These are phyloP conservation scores for Neurospora cerealis DNA, from an alignment of 495 filamentous ascomycete species.

Conservation along the genomic window DNA sequence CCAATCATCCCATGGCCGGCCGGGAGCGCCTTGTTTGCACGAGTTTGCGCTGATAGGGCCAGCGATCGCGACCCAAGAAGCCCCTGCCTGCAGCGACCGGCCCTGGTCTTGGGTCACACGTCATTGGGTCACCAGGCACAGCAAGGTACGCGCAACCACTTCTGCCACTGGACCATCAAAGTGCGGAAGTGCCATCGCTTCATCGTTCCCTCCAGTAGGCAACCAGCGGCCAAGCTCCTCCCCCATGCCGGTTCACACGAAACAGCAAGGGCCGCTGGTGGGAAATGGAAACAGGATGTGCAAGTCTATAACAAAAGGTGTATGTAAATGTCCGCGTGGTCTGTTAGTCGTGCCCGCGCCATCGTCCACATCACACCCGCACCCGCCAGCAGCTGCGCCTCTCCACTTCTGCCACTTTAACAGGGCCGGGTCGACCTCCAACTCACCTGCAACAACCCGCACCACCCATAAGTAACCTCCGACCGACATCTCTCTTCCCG, in stretches of 20 bases:
- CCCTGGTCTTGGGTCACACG: conserved; percentile 2
- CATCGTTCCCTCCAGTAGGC: background rate
- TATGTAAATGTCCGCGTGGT: background rate
- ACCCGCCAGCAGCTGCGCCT: background rate
- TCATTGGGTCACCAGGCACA: conserved; percentile 11
- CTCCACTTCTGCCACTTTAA: background rate
- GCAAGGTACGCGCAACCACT: background rate
- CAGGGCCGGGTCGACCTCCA: conserved; percentile 4
- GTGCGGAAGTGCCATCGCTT: background rate
- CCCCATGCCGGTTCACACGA: background rate
- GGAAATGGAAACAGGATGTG: background rate
- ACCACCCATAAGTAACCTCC: conserved; percentile 1
- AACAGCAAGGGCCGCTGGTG: background rate
- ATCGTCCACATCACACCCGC: background rate
- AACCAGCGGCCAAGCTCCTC: background rate
- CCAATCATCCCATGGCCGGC: background rate
- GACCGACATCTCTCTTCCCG: conserved; percentile 4
- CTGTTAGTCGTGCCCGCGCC: background rate
- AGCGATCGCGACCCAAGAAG: background rate
- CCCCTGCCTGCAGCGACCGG: background rate
- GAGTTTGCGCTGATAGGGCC: background rate
- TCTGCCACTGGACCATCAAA: background rate
- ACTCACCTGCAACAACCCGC: background rate
- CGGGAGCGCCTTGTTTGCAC: background rate
- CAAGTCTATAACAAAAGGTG: background rate